These are phyloP conservation scores for Thielaviopsis cerberus DNA, from an alignment of 2,329 filamentous ascomycete genomes.

Conservation along the genomic window DNA sequence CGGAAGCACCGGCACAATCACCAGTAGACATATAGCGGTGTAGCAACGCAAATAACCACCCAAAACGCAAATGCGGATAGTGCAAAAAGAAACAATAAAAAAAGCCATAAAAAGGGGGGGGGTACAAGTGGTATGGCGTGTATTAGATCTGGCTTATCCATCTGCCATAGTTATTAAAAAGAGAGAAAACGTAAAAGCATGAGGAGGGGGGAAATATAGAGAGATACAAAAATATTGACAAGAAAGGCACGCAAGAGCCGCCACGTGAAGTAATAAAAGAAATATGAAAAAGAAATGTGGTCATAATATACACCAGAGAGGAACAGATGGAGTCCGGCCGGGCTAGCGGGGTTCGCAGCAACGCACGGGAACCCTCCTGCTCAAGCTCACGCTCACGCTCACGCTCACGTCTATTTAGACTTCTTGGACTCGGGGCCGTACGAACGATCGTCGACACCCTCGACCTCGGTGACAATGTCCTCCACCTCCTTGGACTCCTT, in stretches of 20 bases:
- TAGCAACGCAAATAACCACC: no score
- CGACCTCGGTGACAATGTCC: conserved; percentile 53
- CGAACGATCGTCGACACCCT: conserved; percentile 33
- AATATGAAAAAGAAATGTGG: not conserved
- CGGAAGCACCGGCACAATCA: no score
- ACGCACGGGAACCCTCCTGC: not conserved
- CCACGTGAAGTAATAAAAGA: not conserved
- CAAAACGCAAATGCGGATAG: no score
- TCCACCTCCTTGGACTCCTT: conserved; percentile 62
- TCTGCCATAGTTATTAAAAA: not conserved
- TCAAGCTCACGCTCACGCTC: not conserved
- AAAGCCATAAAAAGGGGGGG: no score
- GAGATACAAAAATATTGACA: not conserved
- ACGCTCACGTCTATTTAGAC: conserved; percentile 18
- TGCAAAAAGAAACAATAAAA: no score
- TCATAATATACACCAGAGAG: not conserved
- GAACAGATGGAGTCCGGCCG: not conserved
- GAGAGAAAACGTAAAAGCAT: not conserved
- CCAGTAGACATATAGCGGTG: no score
- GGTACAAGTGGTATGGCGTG: no score
- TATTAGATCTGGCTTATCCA: no score
- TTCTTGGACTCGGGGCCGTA: conserved; percentile 31
- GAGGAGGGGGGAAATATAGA: no score
- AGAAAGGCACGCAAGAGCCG: not conserved
- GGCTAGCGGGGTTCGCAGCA: no score